A percentile compares a stretch with the other conserved stretches of the same genome.
phyloP scores from a whole-genome alignment of 2,329 filamentous ascomycete genomes.

The Botrytis pseudocinerea region DNA sequence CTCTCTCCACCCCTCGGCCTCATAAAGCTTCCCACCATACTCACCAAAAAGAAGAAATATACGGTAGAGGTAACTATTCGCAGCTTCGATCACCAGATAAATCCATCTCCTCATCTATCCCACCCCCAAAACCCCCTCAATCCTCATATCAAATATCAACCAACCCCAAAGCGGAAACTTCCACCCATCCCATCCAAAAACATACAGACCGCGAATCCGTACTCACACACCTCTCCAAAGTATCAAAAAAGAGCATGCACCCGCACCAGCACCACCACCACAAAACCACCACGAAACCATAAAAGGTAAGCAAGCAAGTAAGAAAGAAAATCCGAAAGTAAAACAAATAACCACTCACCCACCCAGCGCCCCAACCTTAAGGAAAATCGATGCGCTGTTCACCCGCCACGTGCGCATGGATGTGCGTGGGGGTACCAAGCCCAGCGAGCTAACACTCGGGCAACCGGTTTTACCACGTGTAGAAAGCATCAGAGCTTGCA shows the following conservation, averaged over 20 bases:
- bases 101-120: not conserved
- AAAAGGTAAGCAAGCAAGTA: not conserved
- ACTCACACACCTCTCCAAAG: not conserved
- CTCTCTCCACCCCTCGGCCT: not conserved
- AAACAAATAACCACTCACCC: too few relatives aligned
- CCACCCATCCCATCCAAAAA: not conserved
- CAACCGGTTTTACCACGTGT: not conserved
- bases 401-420: not conserved
- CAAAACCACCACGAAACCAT: not conserved
- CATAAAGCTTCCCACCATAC: not conserved
- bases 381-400: not conserved
- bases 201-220: not conserved
- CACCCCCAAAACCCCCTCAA: not conserved
- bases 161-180: not conserved
- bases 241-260: not conserved
- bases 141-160: not conserved
- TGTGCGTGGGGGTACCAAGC: not conserved
- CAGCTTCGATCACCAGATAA: not conserved
- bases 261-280: not conserved
- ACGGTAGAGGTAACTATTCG: not conserved
- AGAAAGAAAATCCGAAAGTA: too few relatives aligned
- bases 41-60: not conserved
- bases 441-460: too few relatives aligned
- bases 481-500: too few relatives aligned
- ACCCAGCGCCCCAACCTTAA: not conserved